Evolutionary conservation across 2,329 filamentous ascomycete species (phyloP).

Genomic region (Xenoacremonium recifei): DNA sequence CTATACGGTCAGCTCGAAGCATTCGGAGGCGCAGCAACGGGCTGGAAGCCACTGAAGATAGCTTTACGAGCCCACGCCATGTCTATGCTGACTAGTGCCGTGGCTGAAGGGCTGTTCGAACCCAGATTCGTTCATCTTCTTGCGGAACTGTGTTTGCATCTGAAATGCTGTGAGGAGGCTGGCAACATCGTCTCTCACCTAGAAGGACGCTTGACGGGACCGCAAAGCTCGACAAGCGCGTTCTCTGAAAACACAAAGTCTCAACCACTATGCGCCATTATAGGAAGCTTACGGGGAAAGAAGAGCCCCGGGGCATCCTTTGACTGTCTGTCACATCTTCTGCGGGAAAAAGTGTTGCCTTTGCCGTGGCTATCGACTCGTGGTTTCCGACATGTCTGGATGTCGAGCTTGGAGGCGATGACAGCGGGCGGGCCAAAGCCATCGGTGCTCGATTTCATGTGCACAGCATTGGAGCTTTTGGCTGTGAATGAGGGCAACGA

Average conservation of each 20-base stretch:
- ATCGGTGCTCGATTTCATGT: constrained; percentile 22
- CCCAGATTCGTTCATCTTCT: constrained; percentile 26
- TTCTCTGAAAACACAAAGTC: constrained; percentile 15
- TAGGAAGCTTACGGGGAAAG: constrained; percentile 11
- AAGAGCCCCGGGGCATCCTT: constrained; percentile 14
- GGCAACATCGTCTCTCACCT: constrained; percentile 20
- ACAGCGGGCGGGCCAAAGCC: constrained; percentile 18
- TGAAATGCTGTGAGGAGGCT: constrained; percentile 28
- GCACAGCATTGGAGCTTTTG: constrained; percentile 22
- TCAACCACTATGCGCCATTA: constrained; percentile 20
- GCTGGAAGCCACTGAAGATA: constrained; percentile 34
- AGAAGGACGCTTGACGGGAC: constrained; percentile 11
- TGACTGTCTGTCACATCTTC: constrained; percentile 21
- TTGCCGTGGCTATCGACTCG: constrained; percentile 23
- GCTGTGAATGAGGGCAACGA: constrained; percentile 9
- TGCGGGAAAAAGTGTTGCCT: constrained; percentile 18
- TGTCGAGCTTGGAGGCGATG: constrained; percentile 22
- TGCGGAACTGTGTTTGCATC: constrained; percentile 27
- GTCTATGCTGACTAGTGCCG: constrained; percentile 26
- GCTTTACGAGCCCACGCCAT: constrained; percentile 33
- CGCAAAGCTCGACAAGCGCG: constrained; percentile 11
- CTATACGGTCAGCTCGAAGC: constrained; percentile 35
- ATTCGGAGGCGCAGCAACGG: constrained; percentile 25
- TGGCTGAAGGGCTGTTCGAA: constrained; percentile 30
- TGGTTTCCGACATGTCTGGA: constrained; percentile 25